Evolutionary conservation across 169 alveolate genomes (phyloP), one percentile per base, ranked within the genome.

Genomic region (Babesia bovis): DNA sequence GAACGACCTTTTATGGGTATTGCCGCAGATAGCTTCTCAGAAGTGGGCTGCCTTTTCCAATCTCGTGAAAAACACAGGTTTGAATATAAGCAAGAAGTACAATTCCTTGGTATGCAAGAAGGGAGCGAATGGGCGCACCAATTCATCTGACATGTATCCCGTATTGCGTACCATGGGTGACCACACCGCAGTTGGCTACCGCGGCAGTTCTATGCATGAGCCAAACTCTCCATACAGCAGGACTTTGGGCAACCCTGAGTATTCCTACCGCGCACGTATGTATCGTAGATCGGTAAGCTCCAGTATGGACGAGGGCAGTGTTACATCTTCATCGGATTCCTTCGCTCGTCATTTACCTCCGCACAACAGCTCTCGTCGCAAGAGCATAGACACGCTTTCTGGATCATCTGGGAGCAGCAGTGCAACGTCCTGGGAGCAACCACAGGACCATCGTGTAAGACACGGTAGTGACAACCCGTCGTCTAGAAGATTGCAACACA

Each of bases 141-240:
- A 45, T 13, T 5, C 26, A 42, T 21, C 33, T 7, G 28, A 40
- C 5, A 13, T 42, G 1, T 4, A 0, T 0, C 69, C 52, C 26
- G 6, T 59, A 17, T 28, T 55, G 66, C 66, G 66, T 56, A 56
- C 47, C 9, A 1, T 30, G 21, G 66, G 49, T 15, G 44, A 23
- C 10, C 10, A 35, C 25, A 56, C 66, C 23, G 28, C 1, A 0
- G 30, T 35, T 26, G 17, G 1, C 30, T 17, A 30, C 66, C 47
- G 21, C 44, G 21, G 12, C 30, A 44, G 21, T 10, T 21, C 60
- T 17, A 4, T 19, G 5, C 26, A 13, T 5, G 55, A 19, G 32
- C 19, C 7, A 47, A 26, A 12, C 55, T 6, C 12, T 9, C 12
- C 7, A 19, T 47, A 47, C 55, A 15, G 15, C 49, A 47, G 19